Percentiles rank a stretch among this genome's conserved stretches.
These are phyloP conservation scores for Ophiostoma sp. DNA, from an alignment of 2,329 filamentous ascomycete genomes.

Conservation along the genomic window DNA sequence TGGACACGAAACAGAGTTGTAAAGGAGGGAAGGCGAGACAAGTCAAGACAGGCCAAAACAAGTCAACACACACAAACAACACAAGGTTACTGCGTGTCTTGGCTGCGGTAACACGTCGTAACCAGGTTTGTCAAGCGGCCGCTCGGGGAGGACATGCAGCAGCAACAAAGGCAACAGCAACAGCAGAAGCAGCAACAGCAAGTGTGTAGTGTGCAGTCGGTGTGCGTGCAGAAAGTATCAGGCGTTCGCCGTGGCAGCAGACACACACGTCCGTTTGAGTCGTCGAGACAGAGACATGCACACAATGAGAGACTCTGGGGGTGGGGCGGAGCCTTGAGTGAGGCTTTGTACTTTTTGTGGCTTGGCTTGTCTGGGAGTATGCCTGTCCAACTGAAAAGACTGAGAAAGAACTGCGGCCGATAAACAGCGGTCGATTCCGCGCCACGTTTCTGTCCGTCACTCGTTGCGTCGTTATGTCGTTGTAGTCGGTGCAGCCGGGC, in stretches of 20 bases:
- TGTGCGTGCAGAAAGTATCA: not conserved
- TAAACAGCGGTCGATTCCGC: not conserved
- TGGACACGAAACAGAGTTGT: not conserved
- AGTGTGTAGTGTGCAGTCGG: not conserved
- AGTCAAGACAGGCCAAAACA: not conserved
- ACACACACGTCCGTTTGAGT: not conserved
- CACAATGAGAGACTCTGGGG: constrained; percentile 6
- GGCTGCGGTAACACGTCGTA: constrained; percentile 17
- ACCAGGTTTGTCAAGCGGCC: constrained; percentile 9
- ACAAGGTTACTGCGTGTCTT: constrained; percentile 21
- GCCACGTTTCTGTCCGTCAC: constrained; percentile 9
- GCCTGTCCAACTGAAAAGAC: not conserved
- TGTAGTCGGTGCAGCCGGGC: not conserved
- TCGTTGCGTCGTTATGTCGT: not conserved
- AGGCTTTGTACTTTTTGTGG: not conserved
- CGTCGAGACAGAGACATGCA: not conserved
- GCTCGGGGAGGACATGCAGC: constrained; percentile 15
- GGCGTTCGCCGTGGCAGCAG: constrained; percentile 7
- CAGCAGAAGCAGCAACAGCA: not conserved
- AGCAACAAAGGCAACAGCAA: not conserved
- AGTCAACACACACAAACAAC: constrained; percentile 4
- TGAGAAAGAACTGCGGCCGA: not conserved
- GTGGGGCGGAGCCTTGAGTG: not conserved
- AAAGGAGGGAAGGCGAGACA: not conserved
- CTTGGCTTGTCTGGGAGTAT: not conserved